Evolutionary conservation across 768 basidiomycete species (phyloP), one percentile per base, ranked within the genome.

Genomic region (Panaeolus papilionaceus): DNA sequence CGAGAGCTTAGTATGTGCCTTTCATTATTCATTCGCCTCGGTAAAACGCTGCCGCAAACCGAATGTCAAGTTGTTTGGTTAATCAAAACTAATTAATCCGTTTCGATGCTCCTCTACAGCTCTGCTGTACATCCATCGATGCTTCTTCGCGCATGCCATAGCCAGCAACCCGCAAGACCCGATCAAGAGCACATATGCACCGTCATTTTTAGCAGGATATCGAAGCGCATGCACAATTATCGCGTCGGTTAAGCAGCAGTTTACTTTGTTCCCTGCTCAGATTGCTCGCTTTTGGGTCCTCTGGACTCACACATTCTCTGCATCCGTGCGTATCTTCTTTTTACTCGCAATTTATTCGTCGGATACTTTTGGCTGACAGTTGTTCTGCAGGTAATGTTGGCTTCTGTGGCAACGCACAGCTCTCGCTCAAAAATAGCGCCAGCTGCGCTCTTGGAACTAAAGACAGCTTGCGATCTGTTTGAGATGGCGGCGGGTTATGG

Each of bases 71-170:
- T 58, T 58, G 28, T 58, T 58, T 28, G 33, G 54, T 58, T 47
- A 12, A 58, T 28, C 14, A 28, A 33, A n/a, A 33, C 33, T 64
- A 67, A 40, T 65, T 45, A 67, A 18, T 63, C 62, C 11, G 23
- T 11, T 38, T 65, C 42, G 26, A 58, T 51, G 16, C 26, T 12
- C 39, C 49, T 58, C 38, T 65, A 33, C 66, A 92, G 91, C 89
- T n/a, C 80, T 92, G 38, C 78, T 92, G 9, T 91, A 91, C 73
- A 85, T 92, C 62, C 91, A 92, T 74, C 89, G 92, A 16, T 88
- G 89, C 71, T 92, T 90, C 81, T 92, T 93, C 70, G 89, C 91
- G 3, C 88, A 91, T 73, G 92, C 91, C 3, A 83, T 93, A 40
- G 82, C 84, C 26, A 90, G 85, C 63, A 85, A 85, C 67, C 87